Evolutionary conservation across 2,329 filamentous ascomycete species (phyloP).

Genomic region (Westerdykella sp.): DNA sequence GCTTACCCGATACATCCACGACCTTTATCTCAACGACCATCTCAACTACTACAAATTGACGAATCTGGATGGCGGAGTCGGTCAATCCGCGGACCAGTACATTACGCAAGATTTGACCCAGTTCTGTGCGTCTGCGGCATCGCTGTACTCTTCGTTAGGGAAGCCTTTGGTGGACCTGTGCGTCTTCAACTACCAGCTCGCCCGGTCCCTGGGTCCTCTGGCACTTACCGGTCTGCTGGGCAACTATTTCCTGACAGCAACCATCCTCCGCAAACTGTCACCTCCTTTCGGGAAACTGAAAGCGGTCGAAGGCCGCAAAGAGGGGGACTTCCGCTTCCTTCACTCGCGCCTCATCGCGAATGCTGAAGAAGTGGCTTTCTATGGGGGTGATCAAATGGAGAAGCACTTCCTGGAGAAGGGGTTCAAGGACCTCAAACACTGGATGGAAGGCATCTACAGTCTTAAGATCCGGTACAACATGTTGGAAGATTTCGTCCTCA

Average conservation of each 20-base stretch:
- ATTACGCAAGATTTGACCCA: constrained; percentile 95
- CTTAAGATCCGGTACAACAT: constrained; percentile 98
- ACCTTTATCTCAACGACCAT: constrained; percentile 89
- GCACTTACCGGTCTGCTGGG: constrained; percentile 79
- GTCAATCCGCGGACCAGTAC: constrained; percentile 88
- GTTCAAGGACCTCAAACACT: constrained; percentile 85
- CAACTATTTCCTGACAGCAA: constrained; percentile 93
- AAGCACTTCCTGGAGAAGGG: constrained; percentile 86
- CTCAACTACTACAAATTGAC: constrained; percentile 94
- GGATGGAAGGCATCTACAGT: constrained; percentile 98
- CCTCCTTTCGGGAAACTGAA: constrained; percentile 96
- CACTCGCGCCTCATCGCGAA: constrained; percentile 93
- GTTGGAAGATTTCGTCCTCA: constrained; percentile 94
- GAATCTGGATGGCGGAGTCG: constrained; percentile 88
- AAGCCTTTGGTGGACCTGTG: constrained; percentile 96
- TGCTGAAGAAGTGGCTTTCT: constrained; percentile 96
- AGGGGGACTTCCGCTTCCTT: constrained; percentile 88
- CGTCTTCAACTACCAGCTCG: constrained; percentile 97
- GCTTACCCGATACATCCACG: constrained; percentile 92
- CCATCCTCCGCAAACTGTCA: constrained; percentile 77
- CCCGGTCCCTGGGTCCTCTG: constrained; percentile 80
- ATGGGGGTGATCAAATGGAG: constrained; percentile 91
- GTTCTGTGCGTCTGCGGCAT: constrained; percentile 88
- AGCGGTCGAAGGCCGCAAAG: constrained; percentile 87
- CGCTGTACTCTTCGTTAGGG: constrained; percentile 91